Percentiles rank a stretch among this genome's conserved stretches.
These are phyloP conservation scores for Nicotiana tomentosiformis DNA, from an alignment of 257 asterid genomes.

Conservation along the genomic window DNA sequence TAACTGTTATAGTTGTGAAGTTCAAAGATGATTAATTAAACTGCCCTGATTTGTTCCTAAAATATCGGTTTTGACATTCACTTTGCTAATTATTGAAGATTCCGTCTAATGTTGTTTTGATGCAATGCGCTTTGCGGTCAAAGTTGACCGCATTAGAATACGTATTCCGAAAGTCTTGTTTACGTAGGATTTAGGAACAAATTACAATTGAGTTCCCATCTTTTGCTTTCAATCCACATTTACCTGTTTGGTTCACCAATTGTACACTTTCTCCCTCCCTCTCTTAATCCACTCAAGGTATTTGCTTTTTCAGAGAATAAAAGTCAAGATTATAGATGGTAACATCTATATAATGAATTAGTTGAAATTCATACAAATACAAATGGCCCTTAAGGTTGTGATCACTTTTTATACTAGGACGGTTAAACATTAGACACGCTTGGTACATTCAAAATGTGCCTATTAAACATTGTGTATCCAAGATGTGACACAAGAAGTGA, in stretches of 20 bases:
- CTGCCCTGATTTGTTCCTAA: not conserved
- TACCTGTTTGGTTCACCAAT: too few species aligned
- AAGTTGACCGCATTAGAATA: not conserved
- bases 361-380: too few species aligned
- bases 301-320: not conserved
- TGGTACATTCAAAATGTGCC: too few species aligned
- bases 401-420: too few species aligned
- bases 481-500: too few species aligned
- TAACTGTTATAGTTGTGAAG: not conserved
- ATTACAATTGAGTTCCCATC: not conserved
- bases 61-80: not conserved
- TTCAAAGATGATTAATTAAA: not conserved
- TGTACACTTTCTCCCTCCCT: not conserved
- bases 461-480: too few species aligned
- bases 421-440: too few species aligned
- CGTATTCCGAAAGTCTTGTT: not conserved
- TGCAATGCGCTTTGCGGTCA: too few species aligned
- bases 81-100: slow-evolving; percentile 9
- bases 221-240: not conserved
- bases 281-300: not conserved
- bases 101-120: not conserved
- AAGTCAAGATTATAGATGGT: not conserved
- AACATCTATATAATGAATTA: too few species aligned
- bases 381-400: too few species aligned
- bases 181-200: not conserved